These are phyloP conservation scores for Murraya paniculata DNA, from an alignment of 345 rosid species.

Conservation along the genomic window DNA sequence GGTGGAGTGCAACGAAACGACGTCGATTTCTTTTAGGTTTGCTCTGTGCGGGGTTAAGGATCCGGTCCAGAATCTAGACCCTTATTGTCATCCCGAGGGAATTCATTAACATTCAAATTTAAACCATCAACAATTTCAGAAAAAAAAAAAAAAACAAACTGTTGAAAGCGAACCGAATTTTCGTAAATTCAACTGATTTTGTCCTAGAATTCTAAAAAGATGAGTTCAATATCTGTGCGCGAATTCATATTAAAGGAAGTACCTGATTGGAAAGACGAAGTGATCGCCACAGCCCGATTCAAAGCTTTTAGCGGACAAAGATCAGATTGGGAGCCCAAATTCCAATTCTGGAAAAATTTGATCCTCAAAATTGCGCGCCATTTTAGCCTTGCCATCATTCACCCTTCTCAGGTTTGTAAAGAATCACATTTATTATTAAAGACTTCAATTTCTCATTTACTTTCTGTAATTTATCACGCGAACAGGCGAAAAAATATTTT, in stretches of 20 bases:
- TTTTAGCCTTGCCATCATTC: constrained; percentile 43
- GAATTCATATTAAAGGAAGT: constrained; percentile 63
- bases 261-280: constrained; percentile 82
- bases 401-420: constrained; percentile 57
- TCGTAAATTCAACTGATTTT: neutral
- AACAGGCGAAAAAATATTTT: neutral
- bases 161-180: neutral
- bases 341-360: constrained; percentile 76
- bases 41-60: neutral
- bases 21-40: neutral
- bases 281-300: constrained; percentile 67
- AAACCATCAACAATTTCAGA: neutral
- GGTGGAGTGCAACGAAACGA: neutral
- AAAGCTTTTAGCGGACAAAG: constrained; percentile 91
- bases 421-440: neutral
- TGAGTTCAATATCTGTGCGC: constrained; percentile 39
- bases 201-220: constrained; percentile 16
- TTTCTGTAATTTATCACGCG: neutral
- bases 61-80: neutral
- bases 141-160: neutral
- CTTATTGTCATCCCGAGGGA: neutral
- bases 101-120: neutral
- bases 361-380: constrained; percentile 58
- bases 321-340: constrained; percentile 79
- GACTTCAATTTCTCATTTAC: neutral